Evolutionary conservation across 2,329 filamentous ascomycete genomes (phyloP), one percentile per base, ranked within the genome.

Genomic region (Ophiostoma sp.): DNA sequence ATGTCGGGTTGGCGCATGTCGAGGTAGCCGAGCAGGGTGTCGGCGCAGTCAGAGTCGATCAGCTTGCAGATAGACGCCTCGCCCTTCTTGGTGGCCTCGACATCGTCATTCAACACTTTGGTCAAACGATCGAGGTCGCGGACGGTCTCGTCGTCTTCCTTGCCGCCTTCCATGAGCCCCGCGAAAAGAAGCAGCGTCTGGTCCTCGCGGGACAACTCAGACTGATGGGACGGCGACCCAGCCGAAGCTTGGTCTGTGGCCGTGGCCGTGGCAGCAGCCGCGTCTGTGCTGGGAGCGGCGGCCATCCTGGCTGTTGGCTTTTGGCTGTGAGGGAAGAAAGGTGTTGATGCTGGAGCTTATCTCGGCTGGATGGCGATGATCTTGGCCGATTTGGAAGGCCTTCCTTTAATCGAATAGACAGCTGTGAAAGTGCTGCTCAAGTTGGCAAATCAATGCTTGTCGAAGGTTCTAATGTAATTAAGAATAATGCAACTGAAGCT

Each of bases 101-200:
- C 81, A 75, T 91, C 89, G 50, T 89, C 84, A 77, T 84, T 86
- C 72, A 91, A 83, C 52, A 91, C 83, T 80, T 86, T 88, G 61
- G 89, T 90, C 71, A 91, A 85, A 72, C 82, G 81, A 76, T 88
- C 87, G 63, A 91, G 83, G 74, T 89, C 86, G 74, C 82, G 82
- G 77, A 88, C 90, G 15, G 89, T 92, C 77, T 93, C 90, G 73
- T 90, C 89, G 79, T 93, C 93, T 78, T 97, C 93, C 78, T 95
- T 90, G 71, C 94, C 94, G 61, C 93, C 94, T 80, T 97, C 93
- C 91, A 98, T 97, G 77, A 98, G 85, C 78, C 93, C 92, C 31
- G 95, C 95, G 77, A 98, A 89, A 77, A 95, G 90, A 73, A 97
- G 88, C 78, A 92, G 88, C 72, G 92, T 91, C 78, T 91, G 85